Percentiles rank a stretch among this genome's conserved stretches.
Evolutionary conservation across 2,329 filamentous ascomycete genomes (phyloP).

Genomic region (Atkinsonella texensis): DNA sequence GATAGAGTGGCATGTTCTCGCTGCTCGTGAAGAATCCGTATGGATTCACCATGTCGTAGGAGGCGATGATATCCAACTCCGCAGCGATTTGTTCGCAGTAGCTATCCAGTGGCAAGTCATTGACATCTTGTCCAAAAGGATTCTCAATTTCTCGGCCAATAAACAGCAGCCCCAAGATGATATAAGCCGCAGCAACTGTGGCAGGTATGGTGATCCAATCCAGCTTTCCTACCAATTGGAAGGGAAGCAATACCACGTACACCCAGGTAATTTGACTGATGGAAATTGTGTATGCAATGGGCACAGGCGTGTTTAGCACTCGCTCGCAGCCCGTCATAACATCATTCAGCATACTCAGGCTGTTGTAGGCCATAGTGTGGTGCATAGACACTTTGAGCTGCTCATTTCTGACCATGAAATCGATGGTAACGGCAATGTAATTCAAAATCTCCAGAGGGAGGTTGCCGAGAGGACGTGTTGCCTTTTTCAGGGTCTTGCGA

Average conservation of each 20-base stretch:
- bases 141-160: slow-evolving; percentile 80
- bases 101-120: slow-evolving; percentile 64
- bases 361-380: slow-evolving; percentile 48
- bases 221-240: slow-evolving; percentile 58
- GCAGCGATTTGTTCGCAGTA: slow-evolving; percentile 64
- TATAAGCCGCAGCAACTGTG: slow-evolving; percentile 61
- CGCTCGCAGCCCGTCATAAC: slow-evolving; percentile 62
- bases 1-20: slow-evolving; percentile 43
- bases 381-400: slow-evolving; percentile 45
- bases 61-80: slow-evolving; percentile 64
- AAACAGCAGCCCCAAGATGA: slow-evolving; percentile 62
- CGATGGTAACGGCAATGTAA: slow-evolving; percentile 56
- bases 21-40: slow-evolving; percentile 20
- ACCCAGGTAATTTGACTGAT: slow-evolving; percentile 81
- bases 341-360: slow-evolving; percentile 56
- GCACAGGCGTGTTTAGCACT: slow-evolving; percentile 70
- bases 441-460: slow-evolving; percentile 72
- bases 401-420: slow-evolving; percentile 43
- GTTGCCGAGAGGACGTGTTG: slow-evolving; percentile 63
- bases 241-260: slow-evolving; percentile 69
- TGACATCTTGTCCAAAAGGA: slow-evolving; percentile 73
- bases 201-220: slow-evolving; percentile 68
- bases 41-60: slow-evolving; percentile 26
- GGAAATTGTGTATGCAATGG: slow-evolving; percentile 71
- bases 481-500: slow-evolving; percentile 62